Evolutionary conservation across 2,329 filamentous ascomycete genomes (phyloP).

Genomic region (Verticillium albo-atrum): DNA sequence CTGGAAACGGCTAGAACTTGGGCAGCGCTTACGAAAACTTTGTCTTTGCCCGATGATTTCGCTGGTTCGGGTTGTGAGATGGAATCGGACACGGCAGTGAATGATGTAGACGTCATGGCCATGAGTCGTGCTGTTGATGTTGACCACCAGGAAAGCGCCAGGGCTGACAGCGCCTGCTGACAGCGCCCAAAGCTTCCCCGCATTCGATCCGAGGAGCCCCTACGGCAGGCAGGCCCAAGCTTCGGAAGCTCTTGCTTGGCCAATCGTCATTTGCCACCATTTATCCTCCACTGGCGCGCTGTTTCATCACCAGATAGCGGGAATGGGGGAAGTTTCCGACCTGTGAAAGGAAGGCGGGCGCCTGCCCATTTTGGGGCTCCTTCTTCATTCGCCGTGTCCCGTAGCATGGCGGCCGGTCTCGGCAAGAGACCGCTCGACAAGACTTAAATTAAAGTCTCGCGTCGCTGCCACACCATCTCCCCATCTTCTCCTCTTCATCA

Average conservation of each 20-base stretch:
- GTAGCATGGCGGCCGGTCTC: background rate
- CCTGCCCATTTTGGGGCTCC: background rate
- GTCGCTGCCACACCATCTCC: background rate
- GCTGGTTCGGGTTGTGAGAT: background rate
- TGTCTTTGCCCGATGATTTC: background rate
- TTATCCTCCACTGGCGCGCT: background rate
- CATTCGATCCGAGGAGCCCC: background rate
- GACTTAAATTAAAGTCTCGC: background rate
- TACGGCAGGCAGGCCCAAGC: background rate
- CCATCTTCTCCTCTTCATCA: background rate
- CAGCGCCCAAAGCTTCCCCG: background rate
- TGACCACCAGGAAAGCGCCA: background rate
- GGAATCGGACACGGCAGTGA: background rate
- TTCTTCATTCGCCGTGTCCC: background rate
- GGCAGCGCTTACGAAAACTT: background rate
- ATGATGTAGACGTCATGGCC: background rate
- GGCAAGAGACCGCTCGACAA: background rate
- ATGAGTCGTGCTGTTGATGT: background rate
- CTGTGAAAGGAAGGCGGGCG: background rate
- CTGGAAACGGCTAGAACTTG: no score
- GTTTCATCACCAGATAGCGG: background rate
- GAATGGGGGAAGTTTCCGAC: background rate
- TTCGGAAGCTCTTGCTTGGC: background rate
- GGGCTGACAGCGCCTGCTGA: background rate
- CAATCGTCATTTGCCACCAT: slow-evolving; percentile 1